phyloP scores from a whole-genome alignment of 108 stramenopile genomes.

The Skeletonema marinoi region DNA sequence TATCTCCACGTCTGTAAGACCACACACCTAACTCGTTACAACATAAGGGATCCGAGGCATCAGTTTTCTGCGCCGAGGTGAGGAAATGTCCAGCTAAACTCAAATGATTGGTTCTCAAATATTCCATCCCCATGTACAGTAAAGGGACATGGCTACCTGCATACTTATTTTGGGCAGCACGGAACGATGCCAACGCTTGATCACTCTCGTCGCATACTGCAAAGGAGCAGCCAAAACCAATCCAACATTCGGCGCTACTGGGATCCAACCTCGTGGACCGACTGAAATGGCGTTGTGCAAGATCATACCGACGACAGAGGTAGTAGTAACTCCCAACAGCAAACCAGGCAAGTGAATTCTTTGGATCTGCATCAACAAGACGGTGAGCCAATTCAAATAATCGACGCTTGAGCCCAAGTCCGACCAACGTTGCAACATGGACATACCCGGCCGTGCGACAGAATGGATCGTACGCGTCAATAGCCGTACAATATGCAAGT shows the following conservation, averaged over 20 bases:
- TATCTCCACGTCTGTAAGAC: conserved; percentile 55
- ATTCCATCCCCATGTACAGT: conserved; percentile 97
- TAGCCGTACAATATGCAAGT: conserved; percentile 64
- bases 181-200: conserved; percentile 93
- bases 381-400: conserved; percentile 93
- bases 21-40: conserved; percentile 95
- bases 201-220: conserved; percentile 95
- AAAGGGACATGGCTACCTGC: conserved; percentile 84
- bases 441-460: conserved; percentile 58
- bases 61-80: conserved; percentile 65
- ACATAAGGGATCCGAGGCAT: conserved; percentile 77
- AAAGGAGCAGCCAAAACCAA: conserved; percentile 94
- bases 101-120: conserved; percentile 94
- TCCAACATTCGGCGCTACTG: conserved; percentile 89
- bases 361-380: conserved; percentile 89
- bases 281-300: conserved; percentile 93
- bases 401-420: conserved; percentile 78
- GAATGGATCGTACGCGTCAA: conserved; percentile 74
- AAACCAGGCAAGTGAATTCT: conserved; percentile 87
- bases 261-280: conserved; percentile 88
- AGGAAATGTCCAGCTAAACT: conserved; percentile 90
- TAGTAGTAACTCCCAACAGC: conserved; percentile 96
- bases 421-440: conserved; percentile 81
- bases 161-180: conserved; percentile 89
- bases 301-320: conserved; percentile 82